A percentile compares a stretch with the other conserved stretches of the same genome.
These are phyloP conservation scores for Fusarium sp. DNA, from an alignment of 2,329 filamentous ascomycete species.

Conservation along the genomic window DNA sequence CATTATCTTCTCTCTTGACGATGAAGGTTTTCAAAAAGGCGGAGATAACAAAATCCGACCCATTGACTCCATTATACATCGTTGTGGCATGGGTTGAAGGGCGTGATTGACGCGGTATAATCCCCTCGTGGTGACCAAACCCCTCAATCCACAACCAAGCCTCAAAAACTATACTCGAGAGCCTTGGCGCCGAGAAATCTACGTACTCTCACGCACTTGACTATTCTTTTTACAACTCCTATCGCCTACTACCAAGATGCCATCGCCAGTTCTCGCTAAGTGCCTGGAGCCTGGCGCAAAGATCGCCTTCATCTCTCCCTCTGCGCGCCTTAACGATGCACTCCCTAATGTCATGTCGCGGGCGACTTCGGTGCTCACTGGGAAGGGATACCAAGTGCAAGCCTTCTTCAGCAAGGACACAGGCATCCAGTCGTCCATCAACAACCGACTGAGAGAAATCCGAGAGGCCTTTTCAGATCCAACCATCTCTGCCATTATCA, in stretches of 20 bases:
- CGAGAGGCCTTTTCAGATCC: conserved; percentile 52
- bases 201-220: background rate
- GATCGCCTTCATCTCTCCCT: conserved; percentile 55
- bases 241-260: conserved; percentile 12
- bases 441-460: conserved; percentile 51
- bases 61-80: background rate
- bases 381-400: conserved; percentile 49
- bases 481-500: conserved; percentile 49
- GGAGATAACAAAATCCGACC: background rate
- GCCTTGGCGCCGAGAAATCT: background rate
- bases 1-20: background rate
- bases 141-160: background rate
- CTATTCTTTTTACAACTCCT: background rate
- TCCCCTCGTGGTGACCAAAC: background rate
- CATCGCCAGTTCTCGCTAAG: conserved; percentile 36
- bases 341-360: conserved; percentile 45
- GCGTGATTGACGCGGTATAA: background rate
- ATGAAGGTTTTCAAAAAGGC: background rate
- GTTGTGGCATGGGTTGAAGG: background rate
- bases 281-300: conserved; percentile 49
- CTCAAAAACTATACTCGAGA: background rate
- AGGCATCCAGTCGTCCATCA: conserved; percentile 47
- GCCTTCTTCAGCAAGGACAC: conserved; percentile 46
- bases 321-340: conserved; percentile 48
- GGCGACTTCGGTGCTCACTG: conserved; percentile 43